These are phyloP conservation scores for Scutellaria galericulata DNA, from an alignment of 257 asterid genomes.

Conservation along the genomic window DNA sequence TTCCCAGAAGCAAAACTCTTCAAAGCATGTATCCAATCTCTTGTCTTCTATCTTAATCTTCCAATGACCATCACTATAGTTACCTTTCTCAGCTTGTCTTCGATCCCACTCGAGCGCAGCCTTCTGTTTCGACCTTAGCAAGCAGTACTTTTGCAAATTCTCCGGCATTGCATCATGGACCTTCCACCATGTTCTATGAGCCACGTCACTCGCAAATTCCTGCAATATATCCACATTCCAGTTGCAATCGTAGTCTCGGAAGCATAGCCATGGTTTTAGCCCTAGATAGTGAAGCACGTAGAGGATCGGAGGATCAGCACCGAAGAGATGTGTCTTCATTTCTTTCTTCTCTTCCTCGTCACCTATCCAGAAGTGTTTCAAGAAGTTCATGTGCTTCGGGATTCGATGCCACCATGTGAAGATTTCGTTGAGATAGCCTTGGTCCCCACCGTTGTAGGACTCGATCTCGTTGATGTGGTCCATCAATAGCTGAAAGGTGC, in stretches of 20 bases:
- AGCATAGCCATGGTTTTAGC: conserved; percentile 85
- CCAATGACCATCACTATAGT: conserved; percentile 86
- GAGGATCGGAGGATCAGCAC: conserved; percentile 78
- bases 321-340: conserved; percentile 67
- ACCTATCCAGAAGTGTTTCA: conserved; percentile 86
- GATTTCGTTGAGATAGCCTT: conserved; percentile 84
- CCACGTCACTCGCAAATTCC: conserved; percentile 82
- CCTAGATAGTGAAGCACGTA: conserved; percentile 88
- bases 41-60: conserved; percentile 60
- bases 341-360: conserved; percentile 71
- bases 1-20: conserved; percentile 88
- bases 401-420: conserved; percentile 98
- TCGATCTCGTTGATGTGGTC: conserved; percentile 84
- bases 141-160: conserved; percentile 75
- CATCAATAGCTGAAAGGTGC: conserved; percentile 82
- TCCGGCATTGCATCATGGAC: conserved; percentile 95
- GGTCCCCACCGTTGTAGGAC: conserved; percentile 95
- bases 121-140: conserved; percentile 87
- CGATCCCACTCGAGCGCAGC: conserved; percentile 89
- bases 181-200: conserved; percentile 90
- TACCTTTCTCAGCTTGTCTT: conserved; percentile 79
- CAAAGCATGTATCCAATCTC: conserved; percentile 66
- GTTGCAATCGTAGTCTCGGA: conserved; percentile 91
- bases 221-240: conserved; percentile 77
- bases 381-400: conserved; percentile 85